Base-by-base conservation (phyloP, 768 basidiomycete genomes). In the Suillus americanus region DNA sequence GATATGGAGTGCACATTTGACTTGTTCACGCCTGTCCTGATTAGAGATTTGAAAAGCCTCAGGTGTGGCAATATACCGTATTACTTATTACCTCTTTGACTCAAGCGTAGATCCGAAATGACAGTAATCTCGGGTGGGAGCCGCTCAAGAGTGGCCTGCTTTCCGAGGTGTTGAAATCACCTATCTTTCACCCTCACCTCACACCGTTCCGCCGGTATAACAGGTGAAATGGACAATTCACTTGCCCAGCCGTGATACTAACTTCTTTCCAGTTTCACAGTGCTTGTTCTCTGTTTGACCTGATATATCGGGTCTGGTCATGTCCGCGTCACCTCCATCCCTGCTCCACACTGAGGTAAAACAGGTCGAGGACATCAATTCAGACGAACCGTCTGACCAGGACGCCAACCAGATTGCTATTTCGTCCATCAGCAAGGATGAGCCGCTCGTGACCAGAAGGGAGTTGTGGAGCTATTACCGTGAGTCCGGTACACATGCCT, bases 391-490 rank as follows among this genome's bases (percentile, higher is more conserved):
- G 16, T 41, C 70, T 30, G 62, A 62, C 7, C 41, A 46, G 5
- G 64, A 68, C 28, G 51, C 6, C 1, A 18, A 63, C 57, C 69
- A 73, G 43, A 65, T 71, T 14, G 79, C 81, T 60, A 74, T 85
- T 3, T 81, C 80, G 0, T 75, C 79, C 0, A 77, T 83, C 51
- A 72, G 66, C 53, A 78, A 80, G 66, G 77, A 87, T 48, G 91
- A 90, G 62, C 91, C 91, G 0, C 71, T 89, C 7, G 91, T 92
- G 7, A 91, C 88, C 16, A 81, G 87, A 56, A 83, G 74, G 70
- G 92, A 94, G 71, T 77, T 94, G 8, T 94, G 92, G 92, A 86
- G 86, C 61, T 94, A 92, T 71, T 92, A 92, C 72, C 66, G 90
- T 91, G 60, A 35, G 86, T 84, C 23, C 10, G n/a, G 3, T 55